Conservation (phyloP, 495 filamentous ascomycete species). For the Aspergillus nanangensis region DNA sequence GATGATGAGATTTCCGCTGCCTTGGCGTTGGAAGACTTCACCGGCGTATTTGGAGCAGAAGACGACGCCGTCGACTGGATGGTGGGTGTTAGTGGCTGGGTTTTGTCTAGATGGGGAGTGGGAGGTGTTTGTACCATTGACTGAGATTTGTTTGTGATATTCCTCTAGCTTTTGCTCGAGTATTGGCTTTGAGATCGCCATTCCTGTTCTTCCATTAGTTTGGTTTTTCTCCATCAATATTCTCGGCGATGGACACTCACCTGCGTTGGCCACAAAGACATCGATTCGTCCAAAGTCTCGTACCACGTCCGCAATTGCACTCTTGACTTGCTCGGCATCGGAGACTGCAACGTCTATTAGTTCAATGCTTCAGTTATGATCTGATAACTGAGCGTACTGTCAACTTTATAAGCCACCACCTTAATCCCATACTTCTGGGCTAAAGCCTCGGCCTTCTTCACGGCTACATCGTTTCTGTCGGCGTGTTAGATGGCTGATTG, state of each 20-base stretch:
- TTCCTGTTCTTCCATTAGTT: constrained; percentile 31
- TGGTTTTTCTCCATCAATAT: neutral
- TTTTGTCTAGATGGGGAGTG: neutral
- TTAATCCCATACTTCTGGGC: neutral
- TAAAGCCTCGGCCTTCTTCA: neutral
- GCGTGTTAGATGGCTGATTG: neutral
- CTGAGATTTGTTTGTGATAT: constrained; percentile 39
- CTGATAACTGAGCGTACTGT: neutral
- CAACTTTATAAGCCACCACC: neutral
- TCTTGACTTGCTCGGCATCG: neutral
- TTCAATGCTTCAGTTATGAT: neutral
- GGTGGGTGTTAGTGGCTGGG: neutral
- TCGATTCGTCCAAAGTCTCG: constrained; percentile 44
- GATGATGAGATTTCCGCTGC: constrained; percentile 61
- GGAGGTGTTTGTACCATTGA: constrained; percentile 24
- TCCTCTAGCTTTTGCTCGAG: constrained; percentile 43
- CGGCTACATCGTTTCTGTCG: neutral
- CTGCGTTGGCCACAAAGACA: constrained; percentile 46
- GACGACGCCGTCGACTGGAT: constrained; percentile 29
- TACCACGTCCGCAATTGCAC: constrained; percentile 28
- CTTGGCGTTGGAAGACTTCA: constrained; percentile 54
- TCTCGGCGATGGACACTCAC: neutral
- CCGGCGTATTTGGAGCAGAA: constrained; percentile 35
- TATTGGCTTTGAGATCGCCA: constrained; percentile 48
- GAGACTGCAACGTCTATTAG: neutral